Base-by-base conservation (phyloP, 2,329 filamentous ascomycete genomes). In the Sordariomycetes sp. region DNA sequence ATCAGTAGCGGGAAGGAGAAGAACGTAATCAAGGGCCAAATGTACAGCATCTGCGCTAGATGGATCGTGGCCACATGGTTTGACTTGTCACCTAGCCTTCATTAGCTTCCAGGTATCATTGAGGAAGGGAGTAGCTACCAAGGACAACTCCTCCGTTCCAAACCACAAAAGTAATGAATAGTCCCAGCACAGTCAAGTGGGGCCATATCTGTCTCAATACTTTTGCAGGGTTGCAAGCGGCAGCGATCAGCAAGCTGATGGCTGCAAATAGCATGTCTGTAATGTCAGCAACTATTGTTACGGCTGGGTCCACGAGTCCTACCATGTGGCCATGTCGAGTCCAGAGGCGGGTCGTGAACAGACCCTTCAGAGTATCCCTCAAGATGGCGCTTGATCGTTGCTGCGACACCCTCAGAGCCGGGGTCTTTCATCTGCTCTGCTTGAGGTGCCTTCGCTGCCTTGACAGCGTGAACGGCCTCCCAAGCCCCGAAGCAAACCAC, bases 61-160 rank as follows among this genome's bases (percentile, higher is more conserved):
- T 98, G 90, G 10, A 96, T 63, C 1, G 87, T 92, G 1, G 88
- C 87, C 21, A 92, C 70, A 50, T 98, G 92, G 50, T 94, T 95
- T 18, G 85, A 81, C 60, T 95, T 96, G 59, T 98, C 92, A 24
- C 88, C 85, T 86, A 16, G 9, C 2, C 25, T 36, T 63, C 35
- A 64, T 48, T 34, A 16, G 23, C 16, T 16, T 16, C 8, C 0
- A 3, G 14, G 6, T 9, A 4, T 8, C 5, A 1, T 17, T 6
- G 7, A 7, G 14, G 17, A 24, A 11, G n/a, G 5, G n/a, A 8
- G 3, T 4, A 17, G 66, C 44, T 62, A 83, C 85, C 88, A 3
- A 98, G 73, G 2, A 96, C 92, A 14, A 98, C 90, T 9, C 88
- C 81, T 6, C 84, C 82, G 47, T 98, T 98, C 82, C 82, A 92